Evolutionary conservation across 1,139 yeast genomes (phyloP), one percentile per base, ranked within the genome.

Genomic region (Hansenula lynferdii): DNA sequence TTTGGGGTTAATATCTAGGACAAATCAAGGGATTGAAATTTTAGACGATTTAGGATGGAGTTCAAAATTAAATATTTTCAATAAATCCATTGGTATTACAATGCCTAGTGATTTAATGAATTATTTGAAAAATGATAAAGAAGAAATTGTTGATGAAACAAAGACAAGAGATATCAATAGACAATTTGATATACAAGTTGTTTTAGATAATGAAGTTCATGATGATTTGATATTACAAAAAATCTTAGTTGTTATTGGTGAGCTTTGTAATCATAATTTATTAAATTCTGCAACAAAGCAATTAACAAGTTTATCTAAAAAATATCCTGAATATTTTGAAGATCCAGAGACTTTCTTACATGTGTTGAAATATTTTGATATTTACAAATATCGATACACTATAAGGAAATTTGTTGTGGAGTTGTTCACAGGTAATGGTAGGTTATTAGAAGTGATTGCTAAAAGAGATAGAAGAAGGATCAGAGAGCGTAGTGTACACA

Each of bases 1-100:
- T 1, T 64, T 90, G 30, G 96, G 97, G 0, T 69, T 86, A 51
- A 69, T 89, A 15, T 70, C 95, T 0, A 69, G 72, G 16, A 86
- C 95, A 0, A 67, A 67, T 26, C 90, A 86, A 51, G 97, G 97
- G 0, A 70, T 80, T 25, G 97, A 89, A 51, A 77, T 89, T n/a
- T 63, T 90, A 38, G 96, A 86, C 54, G 96, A 87, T 51, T 64
- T 72, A 39, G 79, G 80, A 2, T 90, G 97, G 97, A 66, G 67
- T 21, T 74, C 84, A 16, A 77, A 77, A 19, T 58, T 75, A 29
- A 75, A 79, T 43, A 64, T 69, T 5, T 70, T 71, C 50, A 71
- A 75, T 14, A 60, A 64, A 8, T 80, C 89, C 1, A 54, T 70
- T 19, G 79, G 85, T 9, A 60, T 80, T 31, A 67, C 80, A n/a